Conservation (phyloP, 768 basidiomycete genomes). For the Leucocoprinus leucothites region DNA sequence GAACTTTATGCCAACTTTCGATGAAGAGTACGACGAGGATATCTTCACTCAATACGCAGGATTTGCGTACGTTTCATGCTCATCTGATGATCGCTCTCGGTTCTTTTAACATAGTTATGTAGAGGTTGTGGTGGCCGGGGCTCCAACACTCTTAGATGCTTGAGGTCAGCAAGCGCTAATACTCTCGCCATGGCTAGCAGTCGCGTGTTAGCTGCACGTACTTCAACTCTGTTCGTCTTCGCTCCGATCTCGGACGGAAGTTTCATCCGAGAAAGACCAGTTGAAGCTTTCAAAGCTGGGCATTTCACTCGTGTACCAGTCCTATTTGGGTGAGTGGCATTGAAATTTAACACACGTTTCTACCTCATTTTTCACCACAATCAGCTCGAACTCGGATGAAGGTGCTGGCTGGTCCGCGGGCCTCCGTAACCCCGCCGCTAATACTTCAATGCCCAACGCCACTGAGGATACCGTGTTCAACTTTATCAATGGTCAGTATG, state of each 20-base stretch:
- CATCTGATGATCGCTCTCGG: neutral
- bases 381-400: constrained; percentile 37
- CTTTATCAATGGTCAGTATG: constrained; percentile 38
- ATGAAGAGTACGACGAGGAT: constrained; percentile 29
- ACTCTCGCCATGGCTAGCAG: constrained; percentile 31
- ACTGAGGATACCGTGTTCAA: constrained; percentile 37
- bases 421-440: constrained; percentile 31
- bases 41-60: constrained; percentile 32
- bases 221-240: constrained; percentile 34
- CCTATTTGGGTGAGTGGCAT: constrained; percentile 27
- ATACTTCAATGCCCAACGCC: constrained; percentile 35
- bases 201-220: constrained; percentile 25
- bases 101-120: neutral
- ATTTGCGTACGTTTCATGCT: constrained; percentile 27
- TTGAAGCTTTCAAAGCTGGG: constrained; percentile 36
- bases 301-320: constrained; percentile 36
- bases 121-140: constrained; percentile 25
- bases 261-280: constrained; percentile 32
- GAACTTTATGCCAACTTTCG: constrained; percentile 30
- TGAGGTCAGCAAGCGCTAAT: constrained; percentile 25
- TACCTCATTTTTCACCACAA: neutral
- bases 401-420: constrained; percentile 37
- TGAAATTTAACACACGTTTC: too few relatives aligned
- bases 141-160: constrained; percentile 27
- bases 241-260: constrained; percentile 34